Conservation (phyloP, 768 basidiomycete species). For the Mycena filopes region DNA sequence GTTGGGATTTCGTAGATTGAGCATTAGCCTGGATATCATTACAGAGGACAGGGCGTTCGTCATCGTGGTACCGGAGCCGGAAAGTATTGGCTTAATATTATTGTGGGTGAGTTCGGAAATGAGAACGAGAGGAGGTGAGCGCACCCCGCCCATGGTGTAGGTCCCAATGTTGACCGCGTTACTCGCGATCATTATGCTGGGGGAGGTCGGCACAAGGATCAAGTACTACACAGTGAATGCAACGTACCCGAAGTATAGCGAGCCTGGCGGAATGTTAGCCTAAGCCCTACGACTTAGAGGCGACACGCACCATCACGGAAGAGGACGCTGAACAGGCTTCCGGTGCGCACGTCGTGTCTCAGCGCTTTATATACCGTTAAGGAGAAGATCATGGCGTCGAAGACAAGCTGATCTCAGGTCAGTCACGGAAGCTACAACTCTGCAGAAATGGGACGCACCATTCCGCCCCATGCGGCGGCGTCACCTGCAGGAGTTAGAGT, state of each 20-base stretch:
- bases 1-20: slow-evolving; percentile 28
- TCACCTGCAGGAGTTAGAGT: background rate
- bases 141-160: slow-evolving; percentile 24
- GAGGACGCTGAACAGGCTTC: slow-evolving; percentile 15
- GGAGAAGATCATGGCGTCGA: slow-evolving; percentile 36
- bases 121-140: background rate
- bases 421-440: background rate
- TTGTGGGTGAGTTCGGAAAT: background rate
- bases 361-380: slow-evolving; percentile 34
- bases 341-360: slow-evolving; percentile 1
- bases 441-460: background rate
- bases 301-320: slow-evolving; percentile 25
- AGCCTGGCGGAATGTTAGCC: background rate
- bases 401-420: slow-evolving; percentile 21
- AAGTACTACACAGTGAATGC: background rate
- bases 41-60: slow-evolving; percentile 28
- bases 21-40: slow-evolving; percentile 14
- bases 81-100: slow-evolving; percentile 27
- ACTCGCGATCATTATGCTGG: slow-evolving; percentile 21
- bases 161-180: slow-evolving; percentile 27
- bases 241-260: slow-evolving; percentile 27
- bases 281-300: background rate
- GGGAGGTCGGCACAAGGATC: background rate
- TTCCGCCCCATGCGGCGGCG: slow-evolving; percentile 3
- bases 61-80: slow-evolving; percentile 17